Conservation (phyloP, 2,329 filamentous ascomycete genomes). For the Ceratocystis diversiconidia region DNA sequence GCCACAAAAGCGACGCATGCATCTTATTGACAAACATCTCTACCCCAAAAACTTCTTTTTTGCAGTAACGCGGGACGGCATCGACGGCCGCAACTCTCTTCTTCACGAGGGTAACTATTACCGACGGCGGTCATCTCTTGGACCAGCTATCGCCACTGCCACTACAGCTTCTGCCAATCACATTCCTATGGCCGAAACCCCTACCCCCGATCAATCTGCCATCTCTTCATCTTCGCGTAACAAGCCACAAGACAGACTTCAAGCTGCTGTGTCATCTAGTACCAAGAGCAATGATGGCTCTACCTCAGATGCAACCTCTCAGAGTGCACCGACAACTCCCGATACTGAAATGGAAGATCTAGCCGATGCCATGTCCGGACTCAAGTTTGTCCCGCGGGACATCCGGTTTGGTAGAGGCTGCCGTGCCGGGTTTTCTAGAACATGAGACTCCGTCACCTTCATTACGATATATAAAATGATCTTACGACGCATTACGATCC, state of each 20-base stretch:
- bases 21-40: constrained; percentile 87
- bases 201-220: neutral
- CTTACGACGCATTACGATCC: neutral
- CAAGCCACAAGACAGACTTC: neutral
- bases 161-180: constrained; percentile 24
- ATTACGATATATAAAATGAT: neutral
- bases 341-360: constrained; percentile 49
- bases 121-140: constrained; percentile 35
- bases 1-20: constrained; percentile 68
- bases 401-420: constrained; percentile 50
- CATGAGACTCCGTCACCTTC: constrained; percentile 23
- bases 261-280: neutral
- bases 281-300: neutral
- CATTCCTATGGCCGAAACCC: constrained; percentile 19
- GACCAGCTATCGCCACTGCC: constrained; percentile 9
- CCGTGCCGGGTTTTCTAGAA: constrained; percentile 39
- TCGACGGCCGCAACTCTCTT: constrained; percentile 71
- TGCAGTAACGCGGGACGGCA: constrained; percentile 72
- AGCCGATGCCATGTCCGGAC: constrained; percentile 52
- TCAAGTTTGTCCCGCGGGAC: constrained; percentile 56
- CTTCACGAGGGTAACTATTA: constrained; percentile 44
- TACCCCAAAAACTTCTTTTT: constrained; percentile 87
- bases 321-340: constrained; percentile 19
- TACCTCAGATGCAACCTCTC: neutral
- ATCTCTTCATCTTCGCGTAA: constrained; percentile 2